These are phyloP conservation scores for Geosmithia morbida DNA, from an alignment of 2,329 filamentous ascomycete genomes.

Conservation along the genomic window DNA sequence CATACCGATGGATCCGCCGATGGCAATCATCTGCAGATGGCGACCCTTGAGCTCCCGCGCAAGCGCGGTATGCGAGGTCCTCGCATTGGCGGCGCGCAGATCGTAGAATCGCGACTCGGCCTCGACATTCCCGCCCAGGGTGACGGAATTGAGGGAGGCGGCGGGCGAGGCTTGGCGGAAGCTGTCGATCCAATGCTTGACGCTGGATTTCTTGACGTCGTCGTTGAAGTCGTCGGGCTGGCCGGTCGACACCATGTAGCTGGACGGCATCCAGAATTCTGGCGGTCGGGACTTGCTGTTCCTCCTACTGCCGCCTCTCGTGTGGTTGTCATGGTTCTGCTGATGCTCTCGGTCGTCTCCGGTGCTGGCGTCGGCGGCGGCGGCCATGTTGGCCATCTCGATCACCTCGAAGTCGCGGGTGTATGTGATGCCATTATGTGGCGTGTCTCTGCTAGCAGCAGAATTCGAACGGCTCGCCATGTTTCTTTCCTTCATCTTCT, in stretches of 20 bases:
- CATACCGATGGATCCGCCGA: conserved; percentile 75
- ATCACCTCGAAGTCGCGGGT: background rate
- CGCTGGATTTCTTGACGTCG: background rate
- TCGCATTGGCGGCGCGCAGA: conserved; percentile 44
- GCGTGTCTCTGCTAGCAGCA: background rate
- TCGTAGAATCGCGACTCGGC: conserved; percentile 37
- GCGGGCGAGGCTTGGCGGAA: background rate
- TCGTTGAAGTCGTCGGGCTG: background rate
- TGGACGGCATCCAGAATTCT: background rate
- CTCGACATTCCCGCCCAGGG: conserved; percentile 9
- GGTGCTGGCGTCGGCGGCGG: no score
- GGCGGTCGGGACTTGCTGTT: background rate
- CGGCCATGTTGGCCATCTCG: background rate
- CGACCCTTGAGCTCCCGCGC: conserved; percentile 66
- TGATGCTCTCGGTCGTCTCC: no score
- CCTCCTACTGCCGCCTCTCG: background rate
- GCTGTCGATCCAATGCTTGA: background rate
- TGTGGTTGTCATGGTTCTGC: no score
- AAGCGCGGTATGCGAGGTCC: conserved; percentile 63
- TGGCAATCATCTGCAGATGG: conserved; percentile 95
- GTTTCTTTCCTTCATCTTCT: no score
- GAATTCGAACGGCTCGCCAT: background rate
- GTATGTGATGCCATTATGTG: background rate
- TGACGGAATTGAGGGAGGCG: background rate
- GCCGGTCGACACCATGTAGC: background rate